Evolutionary conservation across 306 rosid species (phyloP), one percentile per base, ranked within the genome.

Genomic region (Pyrus communis): DNA sequence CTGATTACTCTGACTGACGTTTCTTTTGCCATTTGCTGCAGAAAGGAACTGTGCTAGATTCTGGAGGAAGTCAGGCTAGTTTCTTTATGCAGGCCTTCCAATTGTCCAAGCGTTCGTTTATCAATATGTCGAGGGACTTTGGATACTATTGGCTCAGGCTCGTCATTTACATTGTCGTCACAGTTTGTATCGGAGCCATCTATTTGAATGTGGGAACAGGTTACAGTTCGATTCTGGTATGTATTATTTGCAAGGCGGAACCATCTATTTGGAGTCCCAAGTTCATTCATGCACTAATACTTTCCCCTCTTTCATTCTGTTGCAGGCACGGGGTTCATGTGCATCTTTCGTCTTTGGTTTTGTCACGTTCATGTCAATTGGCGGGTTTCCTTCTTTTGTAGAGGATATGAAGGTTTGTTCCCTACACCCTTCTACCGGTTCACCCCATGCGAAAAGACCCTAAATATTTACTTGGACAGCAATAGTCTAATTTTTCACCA

Each of bases 71-170:
- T 79, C 97, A 92, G 79, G 99, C 99, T 51, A 92, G 99, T 84
- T 92, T 95, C 90, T 73, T 86, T 52, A 89, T 87, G 96, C 99
- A 95, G 77, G 75, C 88, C 59, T 88, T 84, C 64, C 88, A 84
- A 9, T 85, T 95, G 87, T 89, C 99, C 40, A 90, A 89, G 77
- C 93, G 99, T 65, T 95, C 99, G 6, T 91, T 95, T 38, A 58
- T 86, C 73, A 95, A 95, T 96, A 95, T 95, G 99, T 91, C 99
- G 22, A 92, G 99, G 88, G 99, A 95, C 74, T 95, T 92, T 22
- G 99, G 98, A 2, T 95, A 95, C 81, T 95, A 95, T 71, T 95
- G 98, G 99, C 99, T 95, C 73, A 87, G 99, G 87, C 99, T 95
- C 51, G 91, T 91, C 35, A 95, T 95, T 79, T 95, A 95, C 83